Conservation (phyloP, 2,329 filamentous ascomycete species). For the Leptographium galeiforme region DNA sequence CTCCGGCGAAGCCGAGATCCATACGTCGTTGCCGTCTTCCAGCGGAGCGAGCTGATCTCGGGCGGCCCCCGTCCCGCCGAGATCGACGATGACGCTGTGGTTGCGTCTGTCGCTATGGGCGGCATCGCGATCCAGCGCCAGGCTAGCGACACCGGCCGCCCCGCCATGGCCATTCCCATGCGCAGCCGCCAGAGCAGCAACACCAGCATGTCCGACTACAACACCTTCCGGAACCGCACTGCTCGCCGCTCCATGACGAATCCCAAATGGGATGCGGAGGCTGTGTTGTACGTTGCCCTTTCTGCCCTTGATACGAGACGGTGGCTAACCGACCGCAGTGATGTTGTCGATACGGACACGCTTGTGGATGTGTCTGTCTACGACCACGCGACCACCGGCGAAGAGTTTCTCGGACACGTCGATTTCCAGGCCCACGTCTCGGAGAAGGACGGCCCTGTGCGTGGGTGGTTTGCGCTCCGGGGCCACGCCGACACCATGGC, state of each 20-base stretch:
- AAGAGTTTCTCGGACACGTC: conserved; percentile 85
- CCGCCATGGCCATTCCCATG: conserved; percentile 91
- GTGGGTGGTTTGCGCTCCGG: conserved; percentile 74
- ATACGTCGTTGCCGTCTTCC: conserved; percentile 93
- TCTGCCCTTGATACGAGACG: neutral
- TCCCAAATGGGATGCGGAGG: conserved; percentile 91
- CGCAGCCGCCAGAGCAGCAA: conserved; percentile 92
- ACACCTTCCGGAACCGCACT: conserved; percentile 45
- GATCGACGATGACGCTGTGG: conserved; percentile 43
- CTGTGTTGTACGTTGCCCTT: conserved; percentile 65
- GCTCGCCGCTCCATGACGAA: conserved; percentile 52
- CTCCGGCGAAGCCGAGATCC: conserved; percentile 74
- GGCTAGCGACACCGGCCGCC: conserved; percentile 67
- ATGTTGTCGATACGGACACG: conserved; percentile 84
- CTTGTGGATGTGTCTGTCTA: conserved; percentile 90
- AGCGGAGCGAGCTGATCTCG: conserved; percentile 92
- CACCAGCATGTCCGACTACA: conserved; percentile 63
- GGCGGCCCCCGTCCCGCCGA: conserved; percentile 57
- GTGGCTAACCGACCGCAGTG: conserved; percentile 37
- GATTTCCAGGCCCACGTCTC: conserved; percentile 56
- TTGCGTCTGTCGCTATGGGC: conserved; percentile 27
- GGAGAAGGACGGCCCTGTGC: conserved; percentile 56
- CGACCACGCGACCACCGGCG: conserved; percentile 58
- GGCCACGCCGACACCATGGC: conserved; percentile 57
- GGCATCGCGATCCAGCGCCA: conserved; percentile 47